These are phyloP conservation scores for Cercospora nicotianae DNA, from an alignment of 2,329 filamentous ascomycete species.

Conservation along the genomic window DNA sequence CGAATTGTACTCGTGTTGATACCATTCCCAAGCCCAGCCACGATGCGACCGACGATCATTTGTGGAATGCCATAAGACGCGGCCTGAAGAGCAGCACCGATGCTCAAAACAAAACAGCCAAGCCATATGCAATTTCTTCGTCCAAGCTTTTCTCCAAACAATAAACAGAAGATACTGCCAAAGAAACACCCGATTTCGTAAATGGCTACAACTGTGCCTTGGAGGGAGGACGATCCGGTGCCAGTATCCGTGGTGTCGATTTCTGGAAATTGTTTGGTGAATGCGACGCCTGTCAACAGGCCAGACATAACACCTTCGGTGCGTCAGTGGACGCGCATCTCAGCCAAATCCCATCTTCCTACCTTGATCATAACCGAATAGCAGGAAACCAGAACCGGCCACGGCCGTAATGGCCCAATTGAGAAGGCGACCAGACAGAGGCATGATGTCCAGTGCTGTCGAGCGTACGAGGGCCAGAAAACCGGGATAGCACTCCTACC, in stretches of 20 bases:
- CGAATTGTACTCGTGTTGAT: conserved; percentile 19
- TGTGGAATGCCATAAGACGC: conserved; percentile 38
- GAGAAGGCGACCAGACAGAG: conserved; percentile 20
- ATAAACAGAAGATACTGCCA: conserved; percentile 52
- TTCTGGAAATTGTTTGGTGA: conserved; percentile 22
- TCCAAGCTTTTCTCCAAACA: conserved; percentile 49
- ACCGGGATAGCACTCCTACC: background rate
- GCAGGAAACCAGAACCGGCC: conserved; percentile 21
- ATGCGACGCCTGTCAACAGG: conserved; percentile 20
- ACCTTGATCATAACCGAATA: conserved; percentile 26
- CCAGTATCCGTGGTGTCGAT: conserved; percentile 22
- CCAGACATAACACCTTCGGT: conserved; percentile 21
- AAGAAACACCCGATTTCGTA: conserved; percentile 62
- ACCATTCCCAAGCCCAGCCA: conserved; percentile 16
- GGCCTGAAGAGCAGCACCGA: conserved; percentile 51
- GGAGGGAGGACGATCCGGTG: conserved; percentile 20
- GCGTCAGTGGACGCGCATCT: background rate
- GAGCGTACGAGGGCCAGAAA: background rate
- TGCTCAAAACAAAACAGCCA: conserved; percentile 50
- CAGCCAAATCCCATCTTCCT: background rate
- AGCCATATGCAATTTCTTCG: conserved; percentile 49
- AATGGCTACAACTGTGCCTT: conserved; percentile 52
- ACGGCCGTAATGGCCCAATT: conserved; percentile 25
- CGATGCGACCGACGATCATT: conserved; percentile 42
- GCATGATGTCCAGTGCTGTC: conserved; percentile 9